phyloP scores from a whole-genome alignment of 202 grass and related monocot species.

The Alloteropsis angusta region DNA sequence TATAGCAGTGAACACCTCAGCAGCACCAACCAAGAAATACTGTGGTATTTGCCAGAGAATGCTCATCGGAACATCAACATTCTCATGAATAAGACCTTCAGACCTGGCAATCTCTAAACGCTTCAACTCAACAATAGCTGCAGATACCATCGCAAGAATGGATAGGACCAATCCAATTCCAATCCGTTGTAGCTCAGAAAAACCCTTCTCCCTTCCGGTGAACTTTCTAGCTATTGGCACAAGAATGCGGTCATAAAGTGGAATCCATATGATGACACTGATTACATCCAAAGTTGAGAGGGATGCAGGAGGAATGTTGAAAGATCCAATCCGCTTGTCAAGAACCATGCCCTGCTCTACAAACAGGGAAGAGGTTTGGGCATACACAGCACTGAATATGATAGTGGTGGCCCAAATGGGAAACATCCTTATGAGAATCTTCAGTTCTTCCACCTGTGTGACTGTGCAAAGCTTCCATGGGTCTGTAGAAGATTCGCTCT shows the following conservation, averaged over 20 bases:
- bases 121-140: conserved; percentile 57
- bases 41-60: conserved; percentile 86
- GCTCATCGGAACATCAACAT: conserved; percentile 46
- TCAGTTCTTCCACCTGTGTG: conserved; percentile 89
- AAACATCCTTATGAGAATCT: conserved; percentile 73
- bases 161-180: conserved; percentile 65
- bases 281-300: conserved; percentile 56
- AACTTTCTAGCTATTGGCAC: conserved; percentile 59
- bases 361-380: conserved; percentile 69
- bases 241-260: conserved; percentile 58
- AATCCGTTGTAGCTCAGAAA: conserved; percentile 71
- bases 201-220: conserved; percentile 56
- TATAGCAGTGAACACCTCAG: conserved; percentile 69
- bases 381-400: conserved; percentile 65
- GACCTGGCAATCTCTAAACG: conserved; percentile 52
- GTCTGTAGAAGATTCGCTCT: conserved; percentile 18
- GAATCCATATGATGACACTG: conserved; percentile 63
- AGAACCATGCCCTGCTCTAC: conserved; percentile 86
- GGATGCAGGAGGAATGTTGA: conserved; percentile 72
- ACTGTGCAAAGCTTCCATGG: conserved; percentile 72
- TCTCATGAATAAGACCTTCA: conserved; percentile 45
- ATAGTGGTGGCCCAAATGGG: conserved; percentile 72
- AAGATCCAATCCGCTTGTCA: conserved; percentile 52
- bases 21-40: conserved; percentile 64
- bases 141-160: conserved; percentile 14